phyloP scores from a whole-genome alignment of 2,329 filamentous ascomycete genomes.

The Scedosporium dehoogii region DNA sequence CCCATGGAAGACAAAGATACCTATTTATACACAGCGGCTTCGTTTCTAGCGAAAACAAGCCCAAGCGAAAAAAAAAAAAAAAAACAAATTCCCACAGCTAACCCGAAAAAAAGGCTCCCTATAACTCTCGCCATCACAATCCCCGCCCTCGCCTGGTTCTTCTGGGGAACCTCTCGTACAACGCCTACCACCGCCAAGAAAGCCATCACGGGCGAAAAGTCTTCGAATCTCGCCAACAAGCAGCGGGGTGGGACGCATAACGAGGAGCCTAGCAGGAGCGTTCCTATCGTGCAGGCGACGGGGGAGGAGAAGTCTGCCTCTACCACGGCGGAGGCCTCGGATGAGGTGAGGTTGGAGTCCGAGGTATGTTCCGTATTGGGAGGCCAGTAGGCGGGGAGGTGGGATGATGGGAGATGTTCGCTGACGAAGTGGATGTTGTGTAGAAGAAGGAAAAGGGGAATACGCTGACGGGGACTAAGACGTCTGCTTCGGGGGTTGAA shows the following conservation, averaged over 20 bases:
- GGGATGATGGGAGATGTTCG: background rate
- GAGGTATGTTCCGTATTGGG: background rate
- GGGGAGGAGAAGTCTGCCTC: background rate
- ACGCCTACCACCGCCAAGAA: background rate
- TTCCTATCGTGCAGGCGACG: background rate
- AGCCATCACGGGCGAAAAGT: background rate
- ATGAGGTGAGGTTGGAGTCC: background rate
- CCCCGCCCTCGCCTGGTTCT: constrained; percentile 7
- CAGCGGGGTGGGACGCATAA: background rate
- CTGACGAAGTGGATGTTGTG: background rate
- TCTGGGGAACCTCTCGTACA: background rate
- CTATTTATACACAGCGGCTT: no score
- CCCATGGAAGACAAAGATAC: no score
- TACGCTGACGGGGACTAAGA: background rate
- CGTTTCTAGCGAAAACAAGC: no score
- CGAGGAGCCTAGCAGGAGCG: constrained; percentile 5
- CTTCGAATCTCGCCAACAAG: background rate
- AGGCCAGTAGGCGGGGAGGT: background rate
- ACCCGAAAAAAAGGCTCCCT: background rate
- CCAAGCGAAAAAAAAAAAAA: no score
- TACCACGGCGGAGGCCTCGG: background rate
- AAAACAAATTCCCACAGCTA: background rate
- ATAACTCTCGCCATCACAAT: background rate
- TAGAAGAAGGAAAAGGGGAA: constrained; percentile 3
- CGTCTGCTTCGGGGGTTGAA: background rate